These are phyloP conservation scores for Suillus tomentosus DNA, from an alignment of 768 basidiomycete species.

Conservation along the genomic window DNA sequence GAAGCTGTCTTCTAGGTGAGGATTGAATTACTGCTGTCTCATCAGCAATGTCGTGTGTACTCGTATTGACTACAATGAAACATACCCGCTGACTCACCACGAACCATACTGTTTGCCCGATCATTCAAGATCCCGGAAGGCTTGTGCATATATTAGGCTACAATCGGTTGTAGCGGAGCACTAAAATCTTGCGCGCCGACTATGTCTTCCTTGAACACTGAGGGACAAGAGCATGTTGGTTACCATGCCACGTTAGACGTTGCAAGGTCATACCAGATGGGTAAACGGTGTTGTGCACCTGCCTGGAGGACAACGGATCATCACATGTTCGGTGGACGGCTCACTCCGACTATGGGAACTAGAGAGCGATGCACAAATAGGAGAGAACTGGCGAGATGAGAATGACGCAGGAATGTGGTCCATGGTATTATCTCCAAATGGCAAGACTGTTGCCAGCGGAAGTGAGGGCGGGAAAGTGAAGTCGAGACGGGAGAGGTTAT, in stretches of 20 bases:
- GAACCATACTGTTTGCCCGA: neutral
- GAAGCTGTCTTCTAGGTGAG: neutral
- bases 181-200: neutral
- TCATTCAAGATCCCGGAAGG: neutral
- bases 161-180: neutral
- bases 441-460: too few relatives aligned
- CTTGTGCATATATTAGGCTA: neutral
- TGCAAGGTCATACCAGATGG: neutral
- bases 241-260: neutral
- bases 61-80: neutral
- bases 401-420: too few relatives aligned
- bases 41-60: neutral
- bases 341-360: conserved; percentile 1
- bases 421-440: too few relatives aligned
- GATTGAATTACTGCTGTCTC: neutral
- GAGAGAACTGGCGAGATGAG: neutral
- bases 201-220: neutral
- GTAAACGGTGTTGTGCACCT: neutral
- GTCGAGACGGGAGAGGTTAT: too few relatives aligned
- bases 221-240: neutral
- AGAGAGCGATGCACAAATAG: neutral
- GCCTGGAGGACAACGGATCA: neutral
- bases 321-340: neutral
- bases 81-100: neutral
- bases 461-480: too few relatives aligned